Base-by-base conservation (phyloP, 441 rosid genomes). In the Euphorbia schlechtendalii region DNA sequence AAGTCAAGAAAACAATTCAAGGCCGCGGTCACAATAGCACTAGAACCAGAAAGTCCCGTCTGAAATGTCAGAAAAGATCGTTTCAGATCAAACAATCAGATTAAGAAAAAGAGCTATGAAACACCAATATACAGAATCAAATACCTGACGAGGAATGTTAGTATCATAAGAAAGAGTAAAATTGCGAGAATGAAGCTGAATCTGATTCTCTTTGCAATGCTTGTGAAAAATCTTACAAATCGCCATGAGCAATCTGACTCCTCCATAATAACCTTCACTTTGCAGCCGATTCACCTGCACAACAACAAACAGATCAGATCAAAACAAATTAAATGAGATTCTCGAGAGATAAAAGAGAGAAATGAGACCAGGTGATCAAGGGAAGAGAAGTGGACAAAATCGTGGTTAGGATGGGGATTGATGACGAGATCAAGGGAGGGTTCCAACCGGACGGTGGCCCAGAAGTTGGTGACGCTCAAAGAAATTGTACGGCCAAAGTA, bases 11-110 rank as follows among this genome's bases (percentile, higher is more conserved):
- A 89, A 78, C 96, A 93, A 82, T 76, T 83, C 52, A 90, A 72
- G 71, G 96, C 90, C 27, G 96, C 97, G 63, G 90, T 84, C 13
- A 88, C 96, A 18, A 88, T 90, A 58, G 97, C 97, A 79, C 97
- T 90, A 15, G 97, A 93, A 68, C 99, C 89, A 4, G 97, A 90
- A 76, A 90, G 97, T 60, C 99, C 96, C 54, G 95, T 76, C 97
- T 90, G 90, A 67, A 79, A 81, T 21, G 63, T 58, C 64, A 77
- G 70, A 57, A 51, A 3, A 20, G 55, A 51, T 51, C 10, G 55
- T 8, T 51, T 51, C 55, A 51, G 55, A 17, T 51, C 8, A 4
- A 53, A 3, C 3, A 15, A 10, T 22, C 9, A 21, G 3, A 53
- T 20, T 8, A 22, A 20, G 22, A 22, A 22, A 20, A 32, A 6